A percentile compares a stretch with the other conserved stretches of the same genome.
Conservation (phyloP, 208 protist species). For the Crithidia bombi region DNA sequence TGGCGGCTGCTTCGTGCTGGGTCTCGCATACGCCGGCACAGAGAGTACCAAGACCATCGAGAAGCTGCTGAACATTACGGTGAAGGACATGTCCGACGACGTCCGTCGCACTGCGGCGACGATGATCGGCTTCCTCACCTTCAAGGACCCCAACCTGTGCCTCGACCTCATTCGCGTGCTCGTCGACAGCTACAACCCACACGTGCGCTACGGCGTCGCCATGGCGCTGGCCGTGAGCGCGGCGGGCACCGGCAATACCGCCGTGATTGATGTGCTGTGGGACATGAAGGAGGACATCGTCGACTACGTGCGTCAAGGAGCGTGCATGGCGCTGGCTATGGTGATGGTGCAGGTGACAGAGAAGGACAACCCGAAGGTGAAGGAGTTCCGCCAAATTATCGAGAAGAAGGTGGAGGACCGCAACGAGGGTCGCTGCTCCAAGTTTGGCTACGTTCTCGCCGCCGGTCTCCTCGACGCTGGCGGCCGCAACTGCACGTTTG, state of each 20-base stretch:
- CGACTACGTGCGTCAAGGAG: slow-evolving; percentile 98
- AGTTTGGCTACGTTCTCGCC: slow-evolving; percentile 98
- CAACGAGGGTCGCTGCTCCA: slow-evolving; percentile 95
- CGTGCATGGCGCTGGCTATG: slow-evolving; percentile 96
- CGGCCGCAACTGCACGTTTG: slow-evolving; percentile 97
- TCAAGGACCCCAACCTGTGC: slow-evolving; percentile 94
- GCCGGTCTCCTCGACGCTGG: slow-evolving; percentile 98
- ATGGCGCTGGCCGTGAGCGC: slow-evolving; percentile 98
- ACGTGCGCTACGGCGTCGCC: slow-evolving; percentile 98
- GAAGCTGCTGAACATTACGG: slow-evolving; percentile 96
- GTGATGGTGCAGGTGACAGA: slow-evolving; percentile 96
- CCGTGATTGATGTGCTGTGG: slow-evolving; percentile 96
- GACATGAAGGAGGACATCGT: slow-evolving; percentile 94
- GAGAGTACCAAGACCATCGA: slow-evolving; percentile 95
- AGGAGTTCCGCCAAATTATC: slow-evolving; percentile 85
- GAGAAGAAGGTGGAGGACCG: slow-evolving; percentile 87
- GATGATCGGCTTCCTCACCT: slow-evolving; percentile 98
- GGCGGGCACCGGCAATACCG: slow-evolving; percentile 95
- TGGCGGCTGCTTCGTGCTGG: slow-evolving; percentile 97
- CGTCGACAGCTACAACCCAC: slow-evolving; percentile 98
- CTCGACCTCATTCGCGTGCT: slow-evolving; percentile 81
- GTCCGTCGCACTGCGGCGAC: slow-evolving; percentile 98
- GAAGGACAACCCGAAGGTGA: slow-evolving; percentile 87
- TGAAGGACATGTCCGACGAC: slow-evolving; percentile 98
- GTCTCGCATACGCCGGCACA: slow-evolving; percentile 97